Evolutionary conservation across 2,329 filamentous ascomycete species (phyloP).

Genomic region (Emericellopsis atlantica): DNA sequence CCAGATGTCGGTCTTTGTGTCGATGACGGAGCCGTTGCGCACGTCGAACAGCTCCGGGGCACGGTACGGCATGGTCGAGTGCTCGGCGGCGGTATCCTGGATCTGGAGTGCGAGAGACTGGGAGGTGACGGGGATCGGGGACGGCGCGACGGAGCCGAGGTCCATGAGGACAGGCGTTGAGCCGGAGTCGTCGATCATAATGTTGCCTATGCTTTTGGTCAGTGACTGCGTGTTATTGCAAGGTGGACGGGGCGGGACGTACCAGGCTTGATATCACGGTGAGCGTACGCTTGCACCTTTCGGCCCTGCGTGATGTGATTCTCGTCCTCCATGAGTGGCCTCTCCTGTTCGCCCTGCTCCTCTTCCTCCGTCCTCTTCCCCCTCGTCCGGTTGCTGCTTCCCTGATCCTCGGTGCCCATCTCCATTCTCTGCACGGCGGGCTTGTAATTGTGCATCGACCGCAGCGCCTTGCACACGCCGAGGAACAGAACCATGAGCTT

Average conservation of each 20-base stretch:
- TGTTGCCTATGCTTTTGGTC: conserved; percentile 49
- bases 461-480: conserved; percentile 78
- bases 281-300: conserved; percentile 69
- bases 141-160: conserved; percentile 78
- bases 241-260: conserved; percentile 8
- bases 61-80: conserved; percentile 97
- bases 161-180: conserved; percentile 92
- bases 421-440: conserved; percentile 36
- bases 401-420: conserved; percentile 30
- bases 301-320: conserved; percentile 53
- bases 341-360: conserved; percentile 62
- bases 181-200: conserved; percentile 94
- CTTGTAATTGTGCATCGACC: conserved; percentile 83
- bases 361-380: conserved; percentile 45
- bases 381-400: conserved; percentile 17
- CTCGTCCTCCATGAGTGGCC: conserved; percentile 74
- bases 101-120: conserved; percentile 82
- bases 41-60: conserved; percentile 97
- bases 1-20: conserved; percentile 98
- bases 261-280: conserved; percentile 96
- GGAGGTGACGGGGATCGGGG: conserved; percentile 79
- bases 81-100: conserved; percentile 89
- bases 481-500: conserved; percentile 82
- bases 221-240: neutral
- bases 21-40: conserved; percentile 80